Base-by-base conservation (phyloP, 805 yeast genomes). In the Starmerella tilneyi region DNA sequence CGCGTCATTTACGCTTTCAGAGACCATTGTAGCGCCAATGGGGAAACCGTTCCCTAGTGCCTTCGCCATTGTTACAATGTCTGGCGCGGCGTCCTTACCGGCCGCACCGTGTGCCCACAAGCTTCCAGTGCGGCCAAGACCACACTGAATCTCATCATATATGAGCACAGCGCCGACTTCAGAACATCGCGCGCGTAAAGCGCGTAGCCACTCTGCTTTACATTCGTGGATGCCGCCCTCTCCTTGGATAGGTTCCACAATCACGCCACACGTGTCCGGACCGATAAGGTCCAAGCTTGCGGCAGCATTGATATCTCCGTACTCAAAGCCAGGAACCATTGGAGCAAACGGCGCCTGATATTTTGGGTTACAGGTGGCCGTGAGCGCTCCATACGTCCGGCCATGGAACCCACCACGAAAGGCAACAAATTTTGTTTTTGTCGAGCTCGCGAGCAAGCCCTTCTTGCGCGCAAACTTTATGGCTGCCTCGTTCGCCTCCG, bases 31-130 rank as follows among this genome's bases (percentile, higher is more conserved):
- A 5, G 96, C 98, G 45, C 94, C 95, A 55, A 92, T 81, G 26
- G 98, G 98, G 70, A 76, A 84, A 12, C 98, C 98, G 60, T 89
- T 92, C 49, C 97, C 98, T 37, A 92, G 69, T 3, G 97, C 96
- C 64, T 92, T 92, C 40, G 98, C 98, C 74, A 80, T 75, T 17
- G 97, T 89, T 36, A 89, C 63, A 47, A 92, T 84, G 63, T 92
- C 98, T 2, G 98, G 98, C 59, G 85, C 94, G 0, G 92, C 94
- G 47, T 77, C 83, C 39, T 68, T 63, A 31, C 92, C 88, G 41
- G 81, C 67, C 48, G 73, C 68, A 33, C 77, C 69, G 61, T 89
- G 98, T 0, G 96, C 94, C 98, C 98, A 89, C 32, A 92, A 68
- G 49, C 76, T 74, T 36, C 97, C 97, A 0, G 94, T 72, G 63